Evolutionary conservation across 2,329 filamentous ascomycete species (phyloP).

Genomic region (Diaporthe destruens): DNA sequence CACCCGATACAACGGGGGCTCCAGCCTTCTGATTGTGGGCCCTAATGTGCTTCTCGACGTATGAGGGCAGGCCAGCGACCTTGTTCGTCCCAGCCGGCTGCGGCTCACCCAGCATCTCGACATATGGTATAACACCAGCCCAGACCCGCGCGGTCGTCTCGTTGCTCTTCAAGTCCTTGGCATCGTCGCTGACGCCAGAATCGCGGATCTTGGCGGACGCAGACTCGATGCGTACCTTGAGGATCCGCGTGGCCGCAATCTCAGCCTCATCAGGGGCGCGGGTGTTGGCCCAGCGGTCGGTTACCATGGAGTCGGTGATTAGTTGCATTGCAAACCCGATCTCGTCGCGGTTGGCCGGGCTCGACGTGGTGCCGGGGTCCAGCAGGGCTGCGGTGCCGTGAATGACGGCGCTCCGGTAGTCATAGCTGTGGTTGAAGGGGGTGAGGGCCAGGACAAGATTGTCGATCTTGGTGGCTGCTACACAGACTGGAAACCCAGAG

Average conservation of each 20-base stretch:
- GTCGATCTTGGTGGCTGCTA: constrained; percentile 81
- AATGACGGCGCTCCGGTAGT: constrained; percentile 84
- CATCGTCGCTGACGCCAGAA: constrained; percentile 71
- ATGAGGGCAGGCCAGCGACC: constrained; percentile 69
- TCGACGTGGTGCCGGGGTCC: constrained; percentile 49
- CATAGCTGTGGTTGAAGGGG: constrained; percentile 85
- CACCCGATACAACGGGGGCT: constrained; percentile 14
- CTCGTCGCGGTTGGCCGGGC: constrained; percentile 67
- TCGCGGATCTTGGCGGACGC: constrained; percentile 82
- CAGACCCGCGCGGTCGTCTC: constrained; percentile 56
- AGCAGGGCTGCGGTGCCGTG: constrained; percentile 81
- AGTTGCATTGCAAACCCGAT: constrained; percentile 82
- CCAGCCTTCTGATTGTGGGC: constrained; percentile 51
- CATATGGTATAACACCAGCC: constrained; percentile 73
- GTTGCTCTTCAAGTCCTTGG: constrained; percentile 55
- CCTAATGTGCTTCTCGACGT: constrained; percentile 63
- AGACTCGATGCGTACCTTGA: constrained; percentile 75
- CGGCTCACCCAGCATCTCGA: constrained; percentile 73
- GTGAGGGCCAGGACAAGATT: constrained; percentile 84
- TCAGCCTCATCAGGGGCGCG: constrained; percentile 79
- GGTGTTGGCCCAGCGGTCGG: constrained; percentile 75
- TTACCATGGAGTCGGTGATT: constrained; percentile 81
- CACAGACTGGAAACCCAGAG: constrained; percentile 75
- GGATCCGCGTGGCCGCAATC: constrained; percentile 79
- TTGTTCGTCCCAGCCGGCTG: constrained; percentile 70